Base-by-base conservation (phyloP, 441 rosid species). In the Jatropha podagrica region DNA sequence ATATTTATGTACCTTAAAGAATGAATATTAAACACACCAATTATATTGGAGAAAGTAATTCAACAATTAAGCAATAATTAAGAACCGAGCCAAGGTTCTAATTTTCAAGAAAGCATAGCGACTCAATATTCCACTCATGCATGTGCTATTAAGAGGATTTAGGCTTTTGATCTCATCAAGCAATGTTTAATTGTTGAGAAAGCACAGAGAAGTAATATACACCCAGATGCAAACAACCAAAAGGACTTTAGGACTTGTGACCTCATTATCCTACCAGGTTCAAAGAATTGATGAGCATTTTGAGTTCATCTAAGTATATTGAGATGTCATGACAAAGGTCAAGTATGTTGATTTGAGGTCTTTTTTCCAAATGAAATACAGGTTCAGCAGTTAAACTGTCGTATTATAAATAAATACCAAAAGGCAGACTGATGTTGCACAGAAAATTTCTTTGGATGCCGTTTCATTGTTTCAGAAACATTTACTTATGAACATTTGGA, bases 281-380 rank as follows among this genome's bases (percentile, higher is more conserved):
- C 37, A 46, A 17, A 65, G 32, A 23, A 58, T 23, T 4, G 1
- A 44, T 60, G 17, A 12, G 48, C 54, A 27, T 40, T 62, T 59
- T 4, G 23, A 68, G 58, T 60, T 49, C 62, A 76, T 6, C 55
- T 59, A 20, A 60, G 13, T n/a, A 32, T 44, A 26, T 55, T 11
- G 7, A 32, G 3, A 27, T 4, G 8, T 38, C 52, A 60, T 40
- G 69, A 76, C 2, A 41, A 7, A 23, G 41, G n/a, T 52, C 20
- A 40, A 37, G 27, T 64, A n/a, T 18, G 60, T 55, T 55, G 67
- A 51, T 73, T 73, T 63, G 20, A 37, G 48, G 63, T 61, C 42
- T 62, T 73, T 17, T 37, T 40, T 10, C 7, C n/a, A 42, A 74
- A 52, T 23, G 13, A 56, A 69, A 38, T 32, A 8, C 12, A 49